A percentile compares a stretch with the other conserved stretches of the same genome.
Evolutionary conservation across 352 stramenopile species (phyloP).

Genomic region (Pythium coloratum): DNA sequence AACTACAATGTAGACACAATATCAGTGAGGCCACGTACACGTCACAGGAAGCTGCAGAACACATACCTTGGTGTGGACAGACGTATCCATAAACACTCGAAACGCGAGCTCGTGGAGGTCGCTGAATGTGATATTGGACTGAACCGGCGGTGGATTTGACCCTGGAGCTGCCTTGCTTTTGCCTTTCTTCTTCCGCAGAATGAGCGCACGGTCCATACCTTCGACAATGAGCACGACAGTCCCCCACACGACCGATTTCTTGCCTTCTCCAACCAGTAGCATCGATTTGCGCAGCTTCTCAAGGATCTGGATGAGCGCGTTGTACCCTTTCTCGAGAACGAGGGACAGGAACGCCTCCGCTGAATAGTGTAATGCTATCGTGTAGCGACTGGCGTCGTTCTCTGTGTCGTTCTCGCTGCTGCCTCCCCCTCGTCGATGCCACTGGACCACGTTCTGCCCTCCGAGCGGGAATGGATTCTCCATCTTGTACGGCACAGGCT

Average conservation of each 20-base stretch:
- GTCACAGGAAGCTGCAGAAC: not conserved
- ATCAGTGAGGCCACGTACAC: not conserved
- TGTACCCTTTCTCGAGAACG: conserved; percentile 39
- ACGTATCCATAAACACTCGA: conserved; percentile 64
- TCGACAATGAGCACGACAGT: conserved; percentile 50
- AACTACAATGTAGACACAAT: conserved; percentile 28
- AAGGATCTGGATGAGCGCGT: conserved; percentile 33
- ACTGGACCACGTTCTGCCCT: conserved; percentile 26
- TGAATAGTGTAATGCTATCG: conserved; percentile 25
- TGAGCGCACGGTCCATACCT: conserved; percentile 57
- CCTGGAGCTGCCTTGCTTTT: not conserved
- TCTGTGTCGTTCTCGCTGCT: not conserved
- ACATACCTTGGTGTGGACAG: conserved; percentile 49
- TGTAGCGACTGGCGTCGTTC: conserved; percentile 8
- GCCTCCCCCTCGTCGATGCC: conserved; percentile 29
- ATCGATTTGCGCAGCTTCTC: conserved; percentile 32
- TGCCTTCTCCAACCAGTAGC: not conserved
- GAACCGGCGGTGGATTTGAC: not conserved
- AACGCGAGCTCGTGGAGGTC: conserved; percentile 66
- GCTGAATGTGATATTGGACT: conserved; percentile 37
- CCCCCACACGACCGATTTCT: conserved; percentile 29
- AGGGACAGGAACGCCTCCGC: conserved; percentile 43
- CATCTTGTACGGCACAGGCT: conserved; percentile 41
- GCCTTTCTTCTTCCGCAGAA: conserved; percentile 47
- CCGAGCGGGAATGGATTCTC: conserved; percentile 32